Evolutionary conservation across 208 protist genomes (phyloP), one percentile per base, ranked within the genome.

Genomic region (Leishmania turanica): DNA sequence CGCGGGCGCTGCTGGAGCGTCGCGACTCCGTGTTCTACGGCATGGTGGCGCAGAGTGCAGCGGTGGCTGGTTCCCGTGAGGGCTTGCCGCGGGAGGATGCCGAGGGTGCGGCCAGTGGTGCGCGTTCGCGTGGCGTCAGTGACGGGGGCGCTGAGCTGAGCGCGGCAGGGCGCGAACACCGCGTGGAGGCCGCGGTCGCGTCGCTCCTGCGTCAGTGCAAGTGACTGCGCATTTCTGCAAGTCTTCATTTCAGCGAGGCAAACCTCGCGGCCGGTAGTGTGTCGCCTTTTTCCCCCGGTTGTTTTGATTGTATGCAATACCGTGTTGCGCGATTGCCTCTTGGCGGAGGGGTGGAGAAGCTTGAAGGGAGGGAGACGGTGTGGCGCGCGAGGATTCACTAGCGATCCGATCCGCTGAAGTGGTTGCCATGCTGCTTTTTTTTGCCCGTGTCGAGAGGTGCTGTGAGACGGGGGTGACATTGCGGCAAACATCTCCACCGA

Each of bases 1-100:
- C 80, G 73, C 80, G 80, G n/a, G 69, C 60, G 53, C 73, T 79
- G 47, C 68, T 73, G 56, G 51, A 49, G 21, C 37, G 51, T 24
- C 80, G 74, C 51, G 54, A 15, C 37, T 84, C 74, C 42, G 80
- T 77, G 45, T 78, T 85, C 62, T 77, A 64, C 47, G 64, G 75
- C 7, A 85, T 85, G 82, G 69, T 85, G 21, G 75, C 53, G 73
- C 82, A 85, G 77, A 82, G 75, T 54, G 64, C 82, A 19, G 54
- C 77, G 8, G 71, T 73, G 58, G 45, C 60, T 54, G 58, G 17
- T 24, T 64, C 49, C 53, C 60, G 15, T 54, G 45, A n/a, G 15
- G 27, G 45, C 7, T 42, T 49, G 21, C 53, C 65, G 24, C 31
- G 21, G 8, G 77, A 49, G 34, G 69, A 34, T 75, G 77, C 45